Base-by-base conservation (phyloP, 768 basidiomycete genomes). In the Naganishia antarctica region DNA sequence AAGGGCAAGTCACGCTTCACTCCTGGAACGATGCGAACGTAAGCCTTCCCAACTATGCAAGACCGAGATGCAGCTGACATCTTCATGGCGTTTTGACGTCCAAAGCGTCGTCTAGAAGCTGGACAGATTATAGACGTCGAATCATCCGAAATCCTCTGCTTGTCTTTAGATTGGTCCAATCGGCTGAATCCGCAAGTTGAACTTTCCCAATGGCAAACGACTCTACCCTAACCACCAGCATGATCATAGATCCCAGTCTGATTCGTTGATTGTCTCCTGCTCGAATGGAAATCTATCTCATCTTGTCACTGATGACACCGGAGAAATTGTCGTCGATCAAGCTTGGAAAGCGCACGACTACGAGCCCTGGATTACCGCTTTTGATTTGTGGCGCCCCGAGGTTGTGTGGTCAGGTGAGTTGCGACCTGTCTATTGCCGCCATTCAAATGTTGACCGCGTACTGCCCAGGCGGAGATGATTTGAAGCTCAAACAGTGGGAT, bases 141-240 rank as follows among this genome's bases (percentile, higher is more conserved):
- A 28, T 69, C 84, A 0, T 73, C 83, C 0, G 83, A 86, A 28
- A 81, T 82, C 0, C 80, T 99, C 0, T 93, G 90, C 71, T 84
- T 99, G 18, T 97, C 92, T 9, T 79, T 98, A 28, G 96, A 97
- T 76, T 99, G 92, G 91, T 88, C 89, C 0, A 87, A 88, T 69
- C 83, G 89, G 18, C 81, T 69, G 21, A 25, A 67, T 45, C 53
- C 41, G 69, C 70, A 37, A 26, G 67, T 71, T 48, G 15, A 1
- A n/a, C n/a, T n/a, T n/a, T n/a, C n/a, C n/a, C n/a, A n/a, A n/a
- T n/a, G n/a, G n/a, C n/a, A n/a, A n/a, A n/a, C n/a, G n/a, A n/a
- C n/a, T n/a, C n/a, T n/a, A n/a, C n/a, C n/a, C n/a, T n/a, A n/a
- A n/a, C n/a, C n/a, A n/a, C n/a, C n/a, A n/a, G n/a, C n/a, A n/a